Base-by-base conservation (phyloP, 305 asterid genomes). In the Rubia tinctorum region DNA sequence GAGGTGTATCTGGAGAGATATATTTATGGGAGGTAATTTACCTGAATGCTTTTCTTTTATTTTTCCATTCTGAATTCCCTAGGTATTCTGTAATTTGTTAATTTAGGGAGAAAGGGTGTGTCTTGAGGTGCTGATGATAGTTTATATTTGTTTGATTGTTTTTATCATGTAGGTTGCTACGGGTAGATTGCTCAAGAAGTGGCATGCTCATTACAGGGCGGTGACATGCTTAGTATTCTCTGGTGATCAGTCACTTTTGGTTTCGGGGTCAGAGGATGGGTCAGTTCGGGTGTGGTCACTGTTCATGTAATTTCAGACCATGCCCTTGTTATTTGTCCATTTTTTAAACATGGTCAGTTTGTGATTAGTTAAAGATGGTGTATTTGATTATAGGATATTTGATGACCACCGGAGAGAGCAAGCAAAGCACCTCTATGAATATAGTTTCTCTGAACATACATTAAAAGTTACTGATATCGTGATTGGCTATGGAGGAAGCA, bases 241-340 rank as follows among this genome's bases (percentile, higher is more conserved):
- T 68, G 96, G 90, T 66, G 98, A 95, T 77, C 92, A 92, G 69
- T 95, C 96, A 39, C 96, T 95, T 76, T 76, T 95, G 85, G 83
- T 92, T 55, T 95, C 96, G 12, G 97, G 98, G 79, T 79, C 98
- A 0, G 98, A 90, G 75, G 99, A 95, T 83, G 97, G 96, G 75
- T 82, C 84, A 71, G 86, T 95, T 84, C 90, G 96, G 22, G 97
- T 95, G 79, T 95, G 98, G 99, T 90, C 99, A 7, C 90, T 90
- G 73, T 85, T 92, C 82, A 80, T 85, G 99, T 92, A 89, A 73
- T 82, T 74, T 69, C 30, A 56, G 27, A 23, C 13, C 13, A 8
- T 27, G 3, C 69, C n/a, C 69, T 49, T 64, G 22, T 66, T 55
- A 25, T 42, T 66, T 56, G 3, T 30, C 34, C 20, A 13, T 23